Base-by-base conservation (phyloP, 2,329 filamentous ascomycete genomes). In the Pseudogymnoascus pannorum region DNA sequence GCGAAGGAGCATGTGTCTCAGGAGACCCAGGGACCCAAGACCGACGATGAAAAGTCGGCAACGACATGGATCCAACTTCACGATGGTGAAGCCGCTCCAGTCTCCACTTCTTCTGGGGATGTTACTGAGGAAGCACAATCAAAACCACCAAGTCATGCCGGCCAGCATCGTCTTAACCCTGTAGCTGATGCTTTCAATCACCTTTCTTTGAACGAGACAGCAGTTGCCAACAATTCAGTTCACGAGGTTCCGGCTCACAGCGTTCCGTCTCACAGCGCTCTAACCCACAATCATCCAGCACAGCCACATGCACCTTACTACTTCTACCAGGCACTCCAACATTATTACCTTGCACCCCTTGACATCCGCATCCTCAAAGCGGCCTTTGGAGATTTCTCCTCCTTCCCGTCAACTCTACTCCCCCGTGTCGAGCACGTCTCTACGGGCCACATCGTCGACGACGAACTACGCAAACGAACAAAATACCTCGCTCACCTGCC, bases 321-420 rank as follows among this genome's bases (percentile, higher is more conserved):
- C 70, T 91, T 90, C 71, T 91, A 91, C 68, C 87, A 89, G 72
- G 84, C 85, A 2, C 75, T 89, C 2, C 80, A 85, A 42, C 87
- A 90, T 67, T 89, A 88, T 68, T 90, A 89, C 66, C 78, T 91
- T 14, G 88, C 87, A 0, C 81, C 87, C 2, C 77, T 91, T 16
- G 87, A 91, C 69, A 90, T 90, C 64, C 83, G 87, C 59, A 90
- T 91, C 63, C 76, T 90, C 16, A 89, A 88, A 70, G 76, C 85
- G 5, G 86, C 87, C 3, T 91, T 89, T 71, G 86, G 86, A 7
- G 81, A 82, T 48, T 91, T 87, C 72, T 76, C 81, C 8, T 75
- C 79, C 12, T 89, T 91, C 67, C 87, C 87, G 3, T 83, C 87
- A 0, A 87, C 85, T 0, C 85, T 91, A 58, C 76, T 90, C 24